phyloP scores from a whole-genome alignment of 2,329 filamentous ascomycete genomes.

The Septoria petroselini region DNA sequence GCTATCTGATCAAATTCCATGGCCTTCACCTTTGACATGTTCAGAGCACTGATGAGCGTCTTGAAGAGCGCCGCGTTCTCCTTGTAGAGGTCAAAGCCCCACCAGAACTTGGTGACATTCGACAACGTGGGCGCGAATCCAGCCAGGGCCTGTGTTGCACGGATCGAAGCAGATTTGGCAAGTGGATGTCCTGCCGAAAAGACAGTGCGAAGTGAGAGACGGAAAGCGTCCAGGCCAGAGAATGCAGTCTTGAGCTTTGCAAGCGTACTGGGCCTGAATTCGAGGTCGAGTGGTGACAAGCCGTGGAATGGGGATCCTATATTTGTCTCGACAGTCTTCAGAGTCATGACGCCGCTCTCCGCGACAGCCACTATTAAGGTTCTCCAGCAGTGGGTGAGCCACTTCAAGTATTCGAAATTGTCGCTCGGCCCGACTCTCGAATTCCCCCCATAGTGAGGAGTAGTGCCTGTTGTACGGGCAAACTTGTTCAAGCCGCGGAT shows the following conservation, averaged over 20 bases:
- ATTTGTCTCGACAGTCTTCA: constrained; percentile 19
- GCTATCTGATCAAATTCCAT: constrained; percentile 19
- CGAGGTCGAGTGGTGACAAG: constrained; percentile 20
- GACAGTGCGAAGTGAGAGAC: constrained; percentile 17
- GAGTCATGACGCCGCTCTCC: constrained; percentile 19
- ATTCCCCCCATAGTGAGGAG: constrained; percentile 12
- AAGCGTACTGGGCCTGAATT: constrained; percentile 15
- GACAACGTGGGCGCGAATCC: constrained; percentile 13
- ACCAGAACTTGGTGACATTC: constrained; percentile 7
- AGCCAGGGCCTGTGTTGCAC: constrained; percentile 13
- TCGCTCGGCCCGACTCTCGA: not conserved
- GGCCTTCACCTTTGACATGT: constrained; percentile 17
- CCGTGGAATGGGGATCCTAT: constrained; percentile 9
- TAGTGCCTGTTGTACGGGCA: constrained; percentile 21
- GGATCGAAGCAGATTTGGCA: not conserved
- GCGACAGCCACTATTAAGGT: constrained; percentile 24
- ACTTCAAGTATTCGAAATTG: constrained; percentile 16
- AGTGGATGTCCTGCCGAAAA: constrained; percentile 11
- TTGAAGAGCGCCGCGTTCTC: constrained; percentile 11
- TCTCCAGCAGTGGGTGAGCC: constrained; percentile 24
- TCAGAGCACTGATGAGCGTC: constrained; percentile 10
- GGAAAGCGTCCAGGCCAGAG: constrained; percentile 19
- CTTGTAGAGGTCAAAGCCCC: constrained; percentile 15
- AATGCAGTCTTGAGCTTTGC: constrained; percentile 17
- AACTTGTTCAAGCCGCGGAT: constrained; percentile 26